A percentile compares a stretch with the other conserved stretches of the same genome.
Conservation (phyloP, 2,329 filamentous ascomycete genomes). For the Kalmusia sp. region DNA sequence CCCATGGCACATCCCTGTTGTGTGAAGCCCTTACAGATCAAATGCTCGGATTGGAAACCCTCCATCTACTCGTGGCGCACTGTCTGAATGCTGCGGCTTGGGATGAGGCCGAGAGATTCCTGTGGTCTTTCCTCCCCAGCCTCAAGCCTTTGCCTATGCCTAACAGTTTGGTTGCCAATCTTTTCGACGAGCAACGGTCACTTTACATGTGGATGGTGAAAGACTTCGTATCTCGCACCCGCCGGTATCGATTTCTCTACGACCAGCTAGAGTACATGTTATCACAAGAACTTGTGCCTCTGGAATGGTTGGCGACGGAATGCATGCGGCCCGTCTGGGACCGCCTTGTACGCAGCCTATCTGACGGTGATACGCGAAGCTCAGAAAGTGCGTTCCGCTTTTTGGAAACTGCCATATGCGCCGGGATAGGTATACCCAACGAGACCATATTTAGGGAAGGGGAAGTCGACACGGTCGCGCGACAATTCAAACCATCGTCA, state of each 20-base stretch:
- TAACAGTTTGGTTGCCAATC: conserved; percentile 28
- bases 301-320: conserved; percentile 49
- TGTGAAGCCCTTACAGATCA: conserved; percentile 45
- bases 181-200: conserved; percentile 36
- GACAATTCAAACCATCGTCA: conserved; percentile 31
- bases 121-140: conserved; percentile 34
- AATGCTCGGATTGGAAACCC: conserved; percentile 31
- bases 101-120: conserved; percentile 44
- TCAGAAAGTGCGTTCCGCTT: conserved; percentile 35
- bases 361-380: conserved; percentile 34
- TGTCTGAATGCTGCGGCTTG: conserved; percentile 40
- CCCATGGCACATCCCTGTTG: conserved; percentile 49
- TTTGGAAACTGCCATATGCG: conserved; percentile 35
- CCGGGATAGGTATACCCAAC: conserved; percentile 38
- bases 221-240: conserved; percentile 34
- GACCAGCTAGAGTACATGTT: conserved; percentile 44
- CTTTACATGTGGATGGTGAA: conserved; percentile 35
- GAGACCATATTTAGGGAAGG: conserved; percentile 28
- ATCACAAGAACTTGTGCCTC: conserved; percentile 39
- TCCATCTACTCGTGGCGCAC: conserved; percentile 35
- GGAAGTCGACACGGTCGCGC: conserved; percentile 21
- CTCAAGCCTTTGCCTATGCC: conserved; percentile 34
- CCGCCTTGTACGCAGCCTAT: conserved; percentile 40
- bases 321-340: conserved; percentile 45
- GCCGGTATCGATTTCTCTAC: conserved; percentile 42